Base-by-base conservation (phyloP, 352 stramenopile species). In the Phytophthora hibernalis region DNA sequence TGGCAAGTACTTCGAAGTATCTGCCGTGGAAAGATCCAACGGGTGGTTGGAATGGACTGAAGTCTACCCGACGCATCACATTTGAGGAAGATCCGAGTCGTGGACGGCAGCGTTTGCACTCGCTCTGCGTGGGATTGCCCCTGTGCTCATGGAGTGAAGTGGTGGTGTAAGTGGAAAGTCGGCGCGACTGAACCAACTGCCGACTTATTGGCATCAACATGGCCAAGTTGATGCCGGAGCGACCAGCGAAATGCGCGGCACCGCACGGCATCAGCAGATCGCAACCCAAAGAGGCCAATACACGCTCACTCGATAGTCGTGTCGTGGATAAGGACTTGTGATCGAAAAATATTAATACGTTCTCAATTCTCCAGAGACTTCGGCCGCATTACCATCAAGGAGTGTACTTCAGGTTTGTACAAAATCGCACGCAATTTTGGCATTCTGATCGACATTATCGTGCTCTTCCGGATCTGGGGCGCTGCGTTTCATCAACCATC, bases 151-250 rank as follows among this genome's bases (percentile, higher is more conserved):
- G 15, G 37, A 21, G 12, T 43, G n/a, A 1, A 20, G 13, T 20
- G 37, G 15, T 43, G 15, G 37, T 20, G 37, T 20, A 43, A 21
- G 31, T 43, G 12, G 12, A 20, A 43, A 18, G n/a, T 48, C 42
- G n/a, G 42, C 16, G 40, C 40, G 40, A 47, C 42, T 49, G n/a
- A 30, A 5, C 18, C 37, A 1, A 2, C 9, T 43, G 15, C 2
- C 20, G 11, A 31, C 13, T 49, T n/a, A n/a, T n/a, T n/a, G 42
- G 42, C 42, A 49, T 49, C 42, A 49, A 49, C 42, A 49, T 30
- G 42, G 18, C 6, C 42, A 0, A n/a, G 42, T 30, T 28, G 42
- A 49, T 12, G 42, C 42, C 20, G 5, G 42, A n/a, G 42, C 42
- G 42, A 49, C 24, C 42, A 49, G 42, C 42, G 42, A 49, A 49